phyloP scores from a whole-genome alignment of 495 filamentous ascomycete species.

The Melanomma pulvis-pyrius region DNA sequence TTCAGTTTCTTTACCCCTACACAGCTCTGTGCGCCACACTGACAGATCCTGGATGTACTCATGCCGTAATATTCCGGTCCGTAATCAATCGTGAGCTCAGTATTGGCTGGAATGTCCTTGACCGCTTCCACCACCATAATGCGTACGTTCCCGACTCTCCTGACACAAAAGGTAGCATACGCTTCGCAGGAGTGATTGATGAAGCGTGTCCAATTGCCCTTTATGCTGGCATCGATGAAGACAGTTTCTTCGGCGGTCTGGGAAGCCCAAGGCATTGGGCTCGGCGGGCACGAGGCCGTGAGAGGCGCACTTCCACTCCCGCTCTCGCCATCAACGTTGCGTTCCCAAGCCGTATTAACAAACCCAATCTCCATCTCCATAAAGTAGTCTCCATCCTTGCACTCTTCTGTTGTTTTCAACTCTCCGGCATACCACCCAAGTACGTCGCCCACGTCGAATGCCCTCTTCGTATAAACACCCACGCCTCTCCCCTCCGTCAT shows the following conservation, averaged over 20 bases:
- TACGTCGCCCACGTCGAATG: constrained; percentile 3
- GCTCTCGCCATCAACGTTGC: neutral
- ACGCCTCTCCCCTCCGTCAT: constrained; percentile 6
- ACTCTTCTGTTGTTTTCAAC: neutral
- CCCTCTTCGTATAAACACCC: constrained; percentile 9
- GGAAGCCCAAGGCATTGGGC: neutral
- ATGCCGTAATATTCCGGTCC: constrained; percentile 16
- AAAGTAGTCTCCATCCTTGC: neutral
- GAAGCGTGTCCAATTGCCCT: constrained; percentile 23
- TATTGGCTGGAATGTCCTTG: neutral
- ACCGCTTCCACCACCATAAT: constrained; percentile 21
- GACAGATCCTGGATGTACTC: neutral
- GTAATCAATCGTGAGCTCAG: constrained; percentile 8
- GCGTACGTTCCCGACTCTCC: constrained; percentile 7
- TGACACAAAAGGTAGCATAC: neutral
- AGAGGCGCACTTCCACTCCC: neutral
- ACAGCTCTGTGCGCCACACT: constrained; percentile 8
- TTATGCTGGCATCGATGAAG: constrained; percentile 1
- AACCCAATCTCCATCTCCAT: constrained; percentile 17
- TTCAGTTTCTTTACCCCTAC: neutral
- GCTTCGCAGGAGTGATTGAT: constrained; percentile 16
- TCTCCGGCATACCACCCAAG: constrained; percentile 18
- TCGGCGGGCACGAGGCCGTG: too few relatives aligned
- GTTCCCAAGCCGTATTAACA: neutral
- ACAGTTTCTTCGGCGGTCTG: neutral